These are phyloP conservation scores for Cenchrus purpureus DNA, from an alignment of 176 grass and related monocot species.

Conservation along the genomic window DNA sequence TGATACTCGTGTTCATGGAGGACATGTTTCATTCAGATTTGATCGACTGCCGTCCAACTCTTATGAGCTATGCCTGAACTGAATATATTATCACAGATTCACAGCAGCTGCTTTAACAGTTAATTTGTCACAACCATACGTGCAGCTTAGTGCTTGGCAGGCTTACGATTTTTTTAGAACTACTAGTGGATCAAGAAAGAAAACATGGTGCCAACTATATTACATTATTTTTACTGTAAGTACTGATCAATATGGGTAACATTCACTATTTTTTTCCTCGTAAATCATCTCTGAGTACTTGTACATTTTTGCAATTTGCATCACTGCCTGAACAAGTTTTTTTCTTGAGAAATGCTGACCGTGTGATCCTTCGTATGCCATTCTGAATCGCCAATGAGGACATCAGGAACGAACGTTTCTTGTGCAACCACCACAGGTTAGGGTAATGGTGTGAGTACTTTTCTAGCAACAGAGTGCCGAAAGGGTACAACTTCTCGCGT, in stretches of 20 bases:
- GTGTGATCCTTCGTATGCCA: neutral
- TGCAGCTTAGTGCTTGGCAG: neutral
- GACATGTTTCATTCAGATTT: constrained; percentile 36
- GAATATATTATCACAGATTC: neutral
- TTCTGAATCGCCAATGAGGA: neutral
- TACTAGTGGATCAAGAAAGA: neutral
- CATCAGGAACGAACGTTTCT: neutral
- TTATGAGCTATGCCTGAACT: neutral
- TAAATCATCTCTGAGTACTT: neutral
- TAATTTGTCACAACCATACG: neutral
- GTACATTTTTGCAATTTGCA: neutral
- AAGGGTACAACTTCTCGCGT: constrained; percentile 10
- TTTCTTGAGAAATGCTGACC: neutral
- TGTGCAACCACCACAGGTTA: neutral
- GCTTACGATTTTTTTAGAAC: neutral
- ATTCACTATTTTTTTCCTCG: neutral
- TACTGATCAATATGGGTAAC: neutral
- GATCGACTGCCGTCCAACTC: neutral
- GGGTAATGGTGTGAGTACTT: neutral
- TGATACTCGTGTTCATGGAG: constrained; percentile 18
- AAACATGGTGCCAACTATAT: neutral
- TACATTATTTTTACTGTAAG: neutral
- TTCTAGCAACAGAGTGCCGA: constrained; percentile 16
- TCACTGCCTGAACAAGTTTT: neutral
- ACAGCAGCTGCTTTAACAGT: neutral